Base-by-base conservation (phyloP, 2,329 filamentous ascomycete genomes). In the Knufia fluminis region DNA sequence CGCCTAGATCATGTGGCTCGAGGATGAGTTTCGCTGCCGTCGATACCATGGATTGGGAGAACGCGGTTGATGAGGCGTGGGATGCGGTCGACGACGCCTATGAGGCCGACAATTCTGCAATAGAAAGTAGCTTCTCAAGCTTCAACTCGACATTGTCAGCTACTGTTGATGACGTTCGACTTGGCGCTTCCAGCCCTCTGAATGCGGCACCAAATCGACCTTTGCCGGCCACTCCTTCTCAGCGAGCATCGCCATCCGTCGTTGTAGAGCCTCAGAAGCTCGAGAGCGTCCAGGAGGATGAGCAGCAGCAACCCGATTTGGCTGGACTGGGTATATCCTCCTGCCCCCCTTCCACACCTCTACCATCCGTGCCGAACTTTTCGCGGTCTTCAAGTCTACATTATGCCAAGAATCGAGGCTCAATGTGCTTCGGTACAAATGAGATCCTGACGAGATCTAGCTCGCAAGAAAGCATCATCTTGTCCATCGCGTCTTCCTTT, bases 391-490 rank as follows among this genome's bases (percentile, higher is more conserved):
- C 35, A 24, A 48, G 35, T 14, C 19, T 48, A 17, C 45, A 48
- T 39, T 20, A n/a, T 16, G 16, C 33, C 3, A 32, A 26, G 23
- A 10, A 31, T 28, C 33, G 35, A 19, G 40, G 33, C 33, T 48
- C 45, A 40, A 12, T 40, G 23, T 23, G 33, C 24, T 48, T 31
- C 17, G 33, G 19, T 2, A 3, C 19, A 56, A 69, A 68, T 49
- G 71, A 73, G 2, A 71, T 71, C 12, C 71, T 75, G 46, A 78
- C 75, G 67, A 76, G 76, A 54, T 73, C 72, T 55, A 76, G 74
- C 59, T 78, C 75, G 3, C 75, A 77, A 50, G 75, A 78, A 59
- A 78, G 74, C 59, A 71, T 77, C 54, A 68, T 76, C 35, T 64
- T 75, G 46, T 76, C 74, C 4, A 68, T 68, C 35, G 68, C 70